Evolutionary conservation across 2,329 filamentous ascomycete genomes (phyloP), one percentile per base, ranked within the genome.

Genomic region (Ascochyta lentis): DNA sequence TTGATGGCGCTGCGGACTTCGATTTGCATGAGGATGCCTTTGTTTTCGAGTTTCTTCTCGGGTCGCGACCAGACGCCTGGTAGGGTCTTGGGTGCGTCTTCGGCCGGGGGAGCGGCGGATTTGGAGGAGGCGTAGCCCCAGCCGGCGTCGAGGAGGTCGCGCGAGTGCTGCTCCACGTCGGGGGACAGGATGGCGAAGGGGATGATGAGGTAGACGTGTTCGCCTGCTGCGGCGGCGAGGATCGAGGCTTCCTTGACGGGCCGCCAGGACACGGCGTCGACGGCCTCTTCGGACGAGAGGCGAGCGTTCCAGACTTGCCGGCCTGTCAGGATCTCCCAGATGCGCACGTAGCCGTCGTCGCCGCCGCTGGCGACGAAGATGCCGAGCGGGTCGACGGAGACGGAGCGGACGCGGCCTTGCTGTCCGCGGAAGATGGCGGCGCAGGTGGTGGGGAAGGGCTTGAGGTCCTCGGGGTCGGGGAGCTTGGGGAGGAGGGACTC

Each of bases 391-490:
- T 96, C 94, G 60, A 98, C 86, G 7, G 91, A 84, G 13, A 96
- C 84, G 45, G 89, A 90, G 46, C 95, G 87, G 33, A 99, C 93
- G 50, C 92, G 87, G 15, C 94, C 94, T 60, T 92, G 86, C 70
- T 99, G 95, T 10, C 94, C 94, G 60, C 86, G 83, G 81, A 95
- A 98, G 12, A 96, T 84, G 6, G 92, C 91, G 40, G 93, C 90
- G 66, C 91, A 94, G 8, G 91, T 87, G 0, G 93, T 96, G 13
- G 95, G 95, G 82, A 98, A 99, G 2, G 95, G 95, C 69, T 92
- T 92, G 54, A 99, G 83, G 69, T 99, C 94, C 68, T 96, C 91
- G 0, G 95, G 94, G 56, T 90, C 91, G 7, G 96, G 95, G 7
- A 99, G 83, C 75, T 97, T 97, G 12, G 95, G 94, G 33, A 99